Base-by-base conservation (phyloP, 768 basidiomycete genomes). In the Epithele typhae region DNA sequence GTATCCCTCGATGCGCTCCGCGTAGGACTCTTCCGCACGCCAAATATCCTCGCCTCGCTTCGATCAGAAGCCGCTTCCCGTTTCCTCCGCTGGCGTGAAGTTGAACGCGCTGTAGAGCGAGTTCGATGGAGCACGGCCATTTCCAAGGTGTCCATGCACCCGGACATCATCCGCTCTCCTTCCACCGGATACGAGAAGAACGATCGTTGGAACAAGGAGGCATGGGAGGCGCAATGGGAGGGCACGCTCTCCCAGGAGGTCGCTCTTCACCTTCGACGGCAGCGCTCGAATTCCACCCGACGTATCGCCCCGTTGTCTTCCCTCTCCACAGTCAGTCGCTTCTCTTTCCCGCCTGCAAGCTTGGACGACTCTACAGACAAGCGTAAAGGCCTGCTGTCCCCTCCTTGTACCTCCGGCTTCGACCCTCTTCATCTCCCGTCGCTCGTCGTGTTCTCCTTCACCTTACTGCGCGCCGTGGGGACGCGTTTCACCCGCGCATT, bases 401-500 rank as follows among this genome's bases (percentile, higher is more conserved):
- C 61, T 12, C 32, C 40, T 12, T 64, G 67, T 43, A 22, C 53
- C 5, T 43, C 59, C n/a, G 60, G 63, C 17, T 74, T 82, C 48
- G 84, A 87, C 52, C 85, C 84, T 1, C 62, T 87, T 14, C 82
- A 86, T 59, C 59, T 86, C 27, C 81, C 83, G 1, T 83, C 82
- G 5, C 63, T 87, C 24, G 12, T 87, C 6, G 57, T 77, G 38
- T 75, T 83, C 55, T 79, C 84, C 1, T 48, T 83, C 22, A 85
- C 84, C 8, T 69, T 86, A 21, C 52, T 86, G 8, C 71, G 68
- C 0, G 82, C 82, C 3, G 52, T 70, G 27, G 65, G 60, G 40
- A 49, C 55, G 17, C 56, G 57, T 14, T 40, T 74, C 2, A 49
- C 43, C 19, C 46, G 51, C 27, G 53, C 52, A n/a, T 43, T 46